Percentiles rank a stretch among this genome's conserved stretches.
Evolutionary conservation across 192 early-diverging fungal genomes (phyloP).

Genomic region (Podila verticillata): DNA sequence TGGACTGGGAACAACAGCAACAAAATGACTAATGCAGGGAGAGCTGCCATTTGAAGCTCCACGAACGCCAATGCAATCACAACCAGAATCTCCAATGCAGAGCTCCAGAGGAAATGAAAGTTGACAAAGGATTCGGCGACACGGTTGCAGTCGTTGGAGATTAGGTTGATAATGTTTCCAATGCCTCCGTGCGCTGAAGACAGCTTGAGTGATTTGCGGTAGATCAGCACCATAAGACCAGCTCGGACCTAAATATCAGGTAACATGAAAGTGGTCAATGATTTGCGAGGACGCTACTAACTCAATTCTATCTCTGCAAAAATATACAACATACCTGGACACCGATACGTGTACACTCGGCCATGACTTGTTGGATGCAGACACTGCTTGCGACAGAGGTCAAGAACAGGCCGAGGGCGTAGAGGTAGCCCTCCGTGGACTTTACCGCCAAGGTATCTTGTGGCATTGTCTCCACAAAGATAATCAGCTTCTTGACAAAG

Average conservation of each 20-base stretch:
- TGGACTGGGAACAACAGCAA: slow-evolving; percentile 68
- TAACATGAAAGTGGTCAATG: neutral
- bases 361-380: slow-evolving; percentile 53
- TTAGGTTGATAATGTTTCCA: slow-evolving; percentile 74
- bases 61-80: slow-evolving; percentile 64
- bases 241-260: slow-evolving; percentile 63
- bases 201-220: slow-evolving; percentile 74
- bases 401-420: slow-evolving; percentile 66
- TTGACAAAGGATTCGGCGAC: slow-evolving; percentile 75
- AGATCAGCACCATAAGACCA: slow-evolving; percentile 79
- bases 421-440: slow-evolving; percentile 55
- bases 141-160: slow-evolving; percentile 78
- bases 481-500: slow-evolving; percentile 60
- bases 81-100: slow-evolving; percentile 65
- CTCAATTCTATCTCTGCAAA: slow-evolving; percentile 26
- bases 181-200: slow-evolving; percentile 70
- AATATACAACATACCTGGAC: slow-evolving; percentile 46
- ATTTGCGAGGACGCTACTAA: neutral
- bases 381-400: slow-evolving; percentile 54
- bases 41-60: slow-evolving; percentile 61
- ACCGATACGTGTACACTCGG: slow-evolving; percentile 54
- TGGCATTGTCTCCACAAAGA: slow-evolving; percentile 41
- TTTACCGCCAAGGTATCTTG: neutral
- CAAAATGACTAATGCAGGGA: slow-evolving; percentile 55
- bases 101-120: slow-evolving; percentile 81